Conservation (phyloP, 495 filamentous ascomycete genomes). For the Aspergillus wentii region DNA sequence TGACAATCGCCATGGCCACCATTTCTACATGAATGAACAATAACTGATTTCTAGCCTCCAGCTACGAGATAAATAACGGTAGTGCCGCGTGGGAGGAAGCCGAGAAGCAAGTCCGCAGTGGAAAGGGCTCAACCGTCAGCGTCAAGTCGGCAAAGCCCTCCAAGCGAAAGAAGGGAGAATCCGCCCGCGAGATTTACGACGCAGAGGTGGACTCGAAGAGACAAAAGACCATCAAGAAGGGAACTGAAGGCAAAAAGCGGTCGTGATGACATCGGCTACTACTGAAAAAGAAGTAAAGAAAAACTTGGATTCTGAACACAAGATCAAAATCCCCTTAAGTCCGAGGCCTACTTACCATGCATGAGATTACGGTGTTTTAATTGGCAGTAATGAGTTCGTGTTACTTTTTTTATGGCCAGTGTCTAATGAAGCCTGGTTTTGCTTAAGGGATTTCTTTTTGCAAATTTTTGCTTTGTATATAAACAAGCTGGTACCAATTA, state of each 20-base stretch:
- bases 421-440: no score
- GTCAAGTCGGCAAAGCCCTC: conserved; percentile 63
- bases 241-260: conserved; percentile 42
- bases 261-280: conserved; percentile 5
- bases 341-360: no score
- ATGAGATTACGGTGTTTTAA: no score
- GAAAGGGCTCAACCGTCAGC: conserved; percentile 69
- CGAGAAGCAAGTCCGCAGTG: conserved; percentile 65
- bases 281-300: not conserved
- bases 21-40: conserved; percentile 29
- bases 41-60: conserved; percentile 45
- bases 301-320: not conserved
- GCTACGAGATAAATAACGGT: conserved; percentile 76
- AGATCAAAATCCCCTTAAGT: no score
- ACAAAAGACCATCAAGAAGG: conserved; percentile 48
- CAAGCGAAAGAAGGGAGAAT: conserved; percentile 76
- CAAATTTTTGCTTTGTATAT: no score
- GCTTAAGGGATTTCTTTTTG: no score
- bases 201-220: conserved; percentile 44
- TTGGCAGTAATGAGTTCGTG: no score
- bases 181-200: conserved; percentile 49
- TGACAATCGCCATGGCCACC: conserved; percentile 2
- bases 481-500: no score
- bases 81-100: conserved; percentile 73
- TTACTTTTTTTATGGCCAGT: no score